Percentiles rank a stretch among this genome's conserved stretches.
Conservation (phyloP, 2,329 filamentous ascomycete genomes). For the Colletotrichum tropicale region DNA sequence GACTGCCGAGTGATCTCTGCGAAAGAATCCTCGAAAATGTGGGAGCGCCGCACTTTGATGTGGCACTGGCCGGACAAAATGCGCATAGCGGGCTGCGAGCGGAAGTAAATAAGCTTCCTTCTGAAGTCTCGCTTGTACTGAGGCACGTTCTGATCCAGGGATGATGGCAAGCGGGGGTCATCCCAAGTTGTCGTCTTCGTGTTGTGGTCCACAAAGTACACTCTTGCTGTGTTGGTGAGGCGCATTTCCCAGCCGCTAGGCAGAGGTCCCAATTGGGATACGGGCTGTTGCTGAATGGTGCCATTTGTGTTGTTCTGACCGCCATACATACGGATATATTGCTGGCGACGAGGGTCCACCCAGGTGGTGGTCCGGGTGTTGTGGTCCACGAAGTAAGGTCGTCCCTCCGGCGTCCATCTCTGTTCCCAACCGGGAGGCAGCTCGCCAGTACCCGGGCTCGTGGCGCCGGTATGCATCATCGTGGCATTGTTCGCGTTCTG, state of each 20-base stretch:
- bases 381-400: slow-evolving; percentile 97
- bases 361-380: slow-evolving; percentile 98
- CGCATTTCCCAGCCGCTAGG: slow-evolving; percentile 99
- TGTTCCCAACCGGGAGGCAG: slow-evolving; percentile 97
- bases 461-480: slow-evolving; percentile 95
- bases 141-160: slow-evolving; percentile 95
- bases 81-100: slow-evolving; percentile 93
- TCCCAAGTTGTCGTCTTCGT: slow-evolving; percentile 99
- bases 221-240: slow-evolving; percentile 93
- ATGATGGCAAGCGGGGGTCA: slow-evolving; percentile 92
- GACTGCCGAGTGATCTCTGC: slow-evolving; percentile 98
- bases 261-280: slow-evolving; percentile 92
- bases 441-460: slow-evolving; percentile 92
- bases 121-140: slow-evolving; percentile 99
- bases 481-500: slow-evolving; percentile 64
- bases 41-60: slow-evolving; percentile 93
- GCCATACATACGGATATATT: slow-evolving; percentile 97
- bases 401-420: slow-evolving; percentile 90
- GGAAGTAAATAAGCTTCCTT: slow-evolving; percentile 98
- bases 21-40: slow-evolving; percentile 99
- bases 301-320: slow-evolving; percentile 86
- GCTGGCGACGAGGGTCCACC: slow-evolving; percentile 96
- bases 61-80: slow-evolving; percentile 97
- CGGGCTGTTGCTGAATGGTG: slow-evolving; percentile 94
- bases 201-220: slow-evolving; percentile 99